Evolutionary conservation across 305 asterid genomes (phyloP).

Genomic region (Fraxinus ornus): DNA sequence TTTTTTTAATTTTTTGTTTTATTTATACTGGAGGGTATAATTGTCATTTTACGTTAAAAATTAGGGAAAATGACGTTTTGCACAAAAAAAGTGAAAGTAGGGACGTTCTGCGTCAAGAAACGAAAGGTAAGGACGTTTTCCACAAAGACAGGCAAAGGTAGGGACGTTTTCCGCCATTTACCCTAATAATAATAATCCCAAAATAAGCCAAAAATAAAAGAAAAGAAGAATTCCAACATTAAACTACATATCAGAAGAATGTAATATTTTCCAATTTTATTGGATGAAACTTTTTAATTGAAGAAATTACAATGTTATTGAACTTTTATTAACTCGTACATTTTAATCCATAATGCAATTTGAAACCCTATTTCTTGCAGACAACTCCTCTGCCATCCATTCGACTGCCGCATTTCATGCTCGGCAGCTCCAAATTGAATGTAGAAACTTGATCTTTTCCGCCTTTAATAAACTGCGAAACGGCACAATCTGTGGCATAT

Average conservation of each 20-base stretch:
- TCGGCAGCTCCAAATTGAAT: conserved; percentile 32
- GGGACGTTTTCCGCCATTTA: no score
- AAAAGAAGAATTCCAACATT: not conserved
- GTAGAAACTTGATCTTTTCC: conserved; percentile 5
- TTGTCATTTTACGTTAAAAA: no score
- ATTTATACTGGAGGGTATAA: no score
- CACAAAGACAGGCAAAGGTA: no score
- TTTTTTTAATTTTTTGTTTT: no score
- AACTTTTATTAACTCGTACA: not conserved
- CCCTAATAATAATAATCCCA: no score
- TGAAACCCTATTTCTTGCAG: conserved; percentile 32
- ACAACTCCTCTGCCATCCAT: conserved; percentile 38
- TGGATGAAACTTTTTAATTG: not conserved
- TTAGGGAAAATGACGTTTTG: no score
- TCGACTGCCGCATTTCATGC: conserved; percentile 37
- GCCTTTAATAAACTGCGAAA: conserved; percentile 22
- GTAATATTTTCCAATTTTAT: not conserved
- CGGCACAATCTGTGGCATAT: conserved; percentile 43
- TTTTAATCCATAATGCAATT: not conserved
- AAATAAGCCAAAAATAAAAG: no score
- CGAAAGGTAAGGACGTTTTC: no score
- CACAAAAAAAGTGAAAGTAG: no score
- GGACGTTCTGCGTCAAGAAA: no score
- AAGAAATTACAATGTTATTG: not conserved
- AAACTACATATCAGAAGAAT: not conserved